These are phyloP conservation scores for Ogataea pilisensis DNA, from an alignment of 805 yeast species.

Conservation along the genomic window DNA sequence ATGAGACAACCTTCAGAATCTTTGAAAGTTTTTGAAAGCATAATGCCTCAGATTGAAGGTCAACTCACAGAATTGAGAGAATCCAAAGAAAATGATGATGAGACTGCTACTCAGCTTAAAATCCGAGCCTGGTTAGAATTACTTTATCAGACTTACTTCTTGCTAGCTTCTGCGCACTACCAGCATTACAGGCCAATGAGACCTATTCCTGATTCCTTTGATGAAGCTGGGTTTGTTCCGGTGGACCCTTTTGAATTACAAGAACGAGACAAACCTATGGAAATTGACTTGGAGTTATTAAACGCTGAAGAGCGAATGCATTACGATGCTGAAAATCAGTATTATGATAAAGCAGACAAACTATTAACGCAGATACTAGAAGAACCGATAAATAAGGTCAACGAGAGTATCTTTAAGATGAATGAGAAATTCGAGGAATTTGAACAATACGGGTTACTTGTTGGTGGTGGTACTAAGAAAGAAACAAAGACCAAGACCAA, in stretches of 20 bases:
- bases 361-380: conserved; percentile 50
- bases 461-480: neutral
- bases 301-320: conserved; percentile 26
- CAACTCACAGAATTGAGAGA: conserved; percentile 15
- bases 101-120: conserved; percentile 16
- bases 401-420: conserved; percentile 24
- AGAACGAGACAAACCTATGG: conserved; percentile 21
- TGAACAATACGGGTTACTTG: conserved; percentile 3
- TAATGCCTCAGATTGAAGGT: conserved; percentile 32
- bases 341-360: conserved; percentile 58
- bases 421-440: conserved; percentile 14
- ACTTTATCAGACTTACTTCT: conserved; percentile 73
- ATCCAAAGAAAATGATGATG: conserved; percentile 4
- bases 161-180: conserved; percentile 69
- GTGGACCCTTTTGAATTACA: conserved; percentile 18
- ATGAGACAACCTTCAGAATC: conserved; percentile 50
- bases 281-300: conserved; percentile 22
- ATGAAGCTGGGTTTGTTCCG: conserved; percentile 22
- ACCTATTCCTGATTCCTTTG: conserved; percentile 29
- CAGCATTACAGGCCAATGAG: conserved; percentile 43
- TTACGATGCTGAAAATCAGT: conserved; percentile 45
- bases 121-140: conserved; percentile 52
- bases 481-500: neutral
- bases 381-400: conserved; percentile 37
- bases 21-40: conserved; percentile 38